Percentiles rank a stretch among this genome's conserved stretches.
Conservation (phyloP, 176 grass and related monocot genomes). For the Themeda triandra region DNA sequence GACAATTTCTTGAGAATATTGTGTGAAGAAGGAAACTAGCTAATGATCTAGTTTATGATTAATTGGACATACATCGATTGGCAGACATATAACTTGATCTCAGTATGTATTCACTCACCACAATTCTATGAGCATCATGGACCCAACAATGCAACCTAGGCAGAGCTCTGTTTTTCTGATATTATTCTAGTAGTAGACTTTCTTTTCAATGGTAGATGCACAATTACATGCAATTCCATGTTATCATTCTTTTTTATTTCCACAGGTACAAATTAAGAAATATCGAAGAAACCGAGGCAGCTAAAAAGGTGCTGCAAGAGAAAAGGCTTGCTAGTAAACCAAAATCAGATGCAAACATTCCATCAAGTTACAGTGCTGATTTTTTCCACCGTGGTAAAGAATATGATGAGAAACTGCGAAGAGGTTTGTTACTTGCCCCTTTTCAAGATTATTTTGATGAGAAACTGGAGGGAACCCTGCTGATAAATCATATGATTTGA, state of each 20-base stretch:
- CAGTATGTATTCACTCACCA: not conserved
- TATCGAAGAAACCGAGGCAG: conserved; percentile 97
- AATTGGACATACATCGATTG: not conserved
- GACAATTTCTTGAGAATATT: not conserved
- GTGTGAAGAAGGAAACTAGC: not conserved
- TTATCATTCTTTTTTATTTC: conserved; percentile 12
- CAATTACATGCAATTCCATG: not conserved
- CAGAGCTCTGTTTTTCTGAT: not conserved
- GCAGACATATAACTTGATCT: not conserved
- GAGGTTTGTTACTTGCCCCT: conserved; percentile 55
- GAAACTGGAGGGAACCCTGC: not conserved
- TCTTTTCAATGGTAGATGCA: not conserved
- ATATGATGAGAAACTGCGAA: conserved; percentile 81
- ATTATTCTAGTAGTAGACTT: not conserved
- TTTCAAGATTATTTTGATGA: not conserved
- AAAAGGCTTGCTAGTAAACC: conserved; percentile 76
- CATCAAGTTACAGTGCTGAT: conserved; percentile 93
- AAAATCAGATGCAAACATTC: conserved; percentile 86
- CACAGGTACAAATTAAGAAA: conserved; percentile 89
- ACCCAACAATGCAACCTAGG: not conserved
- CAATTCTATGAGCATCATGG: not conserved
- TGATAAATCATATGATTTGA: not conserved
- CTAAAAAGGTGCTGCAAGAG: conserved; percentile 93
- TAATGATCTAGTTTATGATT: not conserved
- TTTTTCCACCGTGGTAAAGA: conserved; percentile 90